Conservation (phyloP, 495 filamentous ascomycete species). For the Aspergillus baeticus region DNA sequence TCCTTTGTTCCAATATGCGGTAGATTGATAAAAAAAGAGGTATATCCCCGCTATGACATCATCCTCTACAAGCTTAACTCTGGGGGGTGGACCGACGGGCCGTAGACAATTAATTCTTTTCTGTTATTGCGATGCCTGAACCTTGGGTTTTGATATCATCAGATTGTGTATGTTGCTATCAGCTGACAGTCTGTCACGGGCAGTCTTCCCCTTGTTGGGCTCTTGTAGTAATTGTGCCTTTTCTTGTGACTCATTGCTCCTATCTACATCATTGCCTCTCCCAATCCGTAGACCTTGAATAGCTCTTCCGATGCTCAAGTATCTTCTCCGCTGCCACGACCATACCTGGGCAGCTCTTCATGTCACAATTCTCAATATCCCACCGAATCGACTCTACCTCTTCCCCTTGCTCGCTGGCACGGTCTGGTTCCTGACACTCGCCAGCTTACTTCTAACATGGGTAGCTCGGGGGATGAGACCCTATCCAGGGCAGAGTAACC, state of each 20-base stretch:
- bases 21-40: neutral
- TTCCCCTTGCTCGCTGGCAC: constrained; percentile 21
- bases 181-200: too few relatives aligned
- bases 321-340: constrained; percentile 18
- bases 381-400: constrained; percentile 17
- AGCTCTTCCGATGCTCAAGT: constrained; percentile 7
- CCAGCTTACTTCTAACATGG: constrained; percentile 20
- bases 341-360: constrained; percentile 20
- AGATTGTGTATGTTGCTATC: too few relatives aligned
- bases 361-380: constrained; percentile 22
- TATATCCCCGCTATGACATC: constrained; percentile 11
- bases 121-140: too few relatives aligned
- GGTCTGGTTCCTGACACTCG: constrained; percentile 23
- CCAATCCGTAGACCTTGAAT: neutral
- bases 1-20: neutral
- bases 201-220: too few relatives aligned
- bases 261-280: neutral
- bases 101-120: too few relatives aligned
- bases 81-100: too few relatives aligned
- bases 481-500: constrained; percentile 23
- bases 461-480: constrained; percentile 18
- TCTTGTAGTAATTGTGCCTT: too few relatives aligned
- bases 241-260: too few relatives aligned
- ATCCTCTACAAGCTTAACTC: constrained; percentile 2
- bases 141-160: too few relatives aligned